Evolutionary conservation across 176 grass and related monocot genomes (phyloP), one percentile per base, ranked within the genome.

Genomic region (Carex cristatella): DNA sequence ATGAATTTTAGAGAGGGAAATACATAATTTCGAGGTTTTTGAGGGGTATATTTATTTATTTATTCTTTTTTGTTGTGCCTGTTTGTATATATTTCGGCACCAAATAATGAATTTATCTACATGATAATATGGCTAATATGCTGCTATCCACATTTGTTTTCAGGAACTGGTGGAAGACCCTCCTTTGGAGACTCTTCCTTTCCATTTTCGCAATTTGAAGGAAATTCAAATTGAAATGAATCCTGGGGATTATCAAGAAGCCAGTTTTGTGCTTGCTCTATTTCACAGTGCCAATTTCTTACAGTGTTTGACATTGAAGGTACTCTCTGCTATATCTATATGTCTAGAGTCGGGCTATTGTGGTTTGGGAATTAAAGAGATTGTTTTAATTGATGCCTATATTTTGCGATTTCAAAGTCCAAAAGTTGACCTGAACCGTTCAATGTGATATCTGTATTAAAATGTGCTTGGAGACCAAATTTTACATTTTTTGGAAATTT

Each of bases 171-270:
- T 72, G 69, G 40, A 46, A 72, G 40, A 72, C 40, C 40, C 69
- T 72, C 69, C 69, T 48, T 72, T 46, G 7, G 40, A 72, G 38
- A 72, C 40, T 23, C 42, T 72, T 49, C 69, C 69, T 27, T 72
- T 48, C 18, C 38, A 38, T 48, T 72, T 72, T 40, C 23, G 9
- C n/a, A 72, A 72, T 4, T 72, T 72, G 18, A 48, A 44, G 35
- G 40, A 72, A 48, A 72, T 72, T 72, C 37, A 72, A 48, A 72
- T 49, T 1, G 69, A 72, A 72, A 72, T 72, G 69, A 72, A 72
- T 72, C 69, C 69, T 5, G 69, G 69, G 69, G 8, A 72, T 72
- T 44, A 72, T 72, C 18, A 72, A 72, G 69, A 72, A 12, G 69
- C 69, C 35, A 9, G 69, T 18, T 72, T 72, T 72, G 69, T 27